Conservation (phyloP, 345 rosid species). For the Aethionema arabicum region DNA sequence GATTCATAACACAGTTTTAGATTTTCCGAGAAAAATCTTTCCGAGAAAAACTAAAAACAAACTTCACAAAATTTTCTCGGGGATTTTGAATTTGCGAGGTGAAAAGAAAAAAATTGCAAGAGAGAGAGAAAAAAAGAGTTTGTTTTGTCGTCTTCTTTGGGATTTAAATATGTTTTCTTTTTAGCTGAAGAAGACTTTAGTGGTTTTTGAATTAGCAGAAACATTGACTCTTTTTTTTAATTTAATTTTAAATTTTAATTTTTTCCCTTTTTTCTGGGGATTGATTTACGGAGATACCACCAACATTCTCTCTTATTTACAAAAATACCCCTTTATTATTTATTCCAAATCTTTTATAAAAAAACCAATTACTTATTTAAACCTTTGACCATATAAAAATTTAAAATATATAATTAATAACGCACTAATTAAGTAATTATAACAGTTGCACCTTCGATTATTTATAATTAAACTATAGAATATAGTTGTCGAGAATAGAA, state of each 20-base stretch:
- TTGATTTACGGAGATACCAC: constrained; percentile 11
- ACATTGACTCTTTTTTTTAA: constrained; percentile 29
- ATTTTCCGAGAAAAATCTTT: constrained; percentile 38
- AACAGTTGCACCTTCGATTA: not conserved
- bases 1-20: constrained; percentile 42
- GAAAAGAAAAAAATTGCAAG: constrained; percentile 15
- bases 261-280: constrained; percentile 7
- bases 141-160: constrained; percentile 32
- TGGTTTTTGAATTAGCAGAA: constrained; percentile 34
- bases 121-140: constrained; percentile 34
- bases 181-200: constrained; percentile 45
- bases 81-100: constrained; percentile 25
- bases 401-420: not conserved
- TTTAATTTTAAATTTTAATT: no score
- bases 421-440: not conserved
- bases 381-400: not conserved
- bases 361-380: not conserved
- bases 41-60: constrained; percentile 1
- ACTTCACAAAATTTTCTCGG: constrained; percentile 16
- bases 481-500: not conserved
- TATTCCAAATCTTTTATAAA: constrained; percentile 12
- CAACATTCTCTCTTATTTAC: constrained; percentile 25
- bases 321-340: constrained; percentile 17
- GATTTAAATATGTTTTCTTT: constrained; percentile 41
- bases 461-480: not conserved